Conservation (phyloP, 129 eudicot genomes). For the Lactuca saligna region DNA sequence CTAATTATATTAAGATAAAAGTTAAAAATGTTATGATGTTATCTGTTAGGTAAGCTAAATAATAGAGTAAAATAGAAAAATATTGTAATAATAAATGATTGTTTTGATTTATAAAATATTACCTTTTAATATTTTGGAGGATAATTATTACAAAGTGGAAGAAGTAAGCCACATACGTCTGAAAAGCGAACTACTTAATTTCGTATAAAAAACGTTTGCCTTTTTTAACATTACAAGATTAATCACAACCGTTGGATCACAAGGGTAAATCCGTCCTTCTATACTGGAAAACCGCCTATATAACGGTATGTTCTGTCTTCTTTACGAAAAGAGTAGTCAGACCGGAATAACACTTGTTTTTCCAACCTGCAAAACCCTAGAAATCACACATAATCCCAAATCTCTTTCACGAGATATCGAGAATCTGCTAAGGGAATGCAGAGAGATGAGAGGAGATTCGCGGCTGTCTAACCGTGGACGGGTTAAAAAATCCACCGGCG, state of each 20-base stretch:
- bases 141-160: not conserved
- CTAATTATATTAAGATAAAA: no score
- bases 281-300: conserved; percentile 27
- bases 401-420: not conserved
- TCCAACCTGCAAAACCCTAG: conserved; percentile 3
- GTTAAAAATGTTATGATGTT: not conserved
- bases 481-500: conserved; percentile 54
- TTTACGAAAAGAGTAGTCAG: conserved; percentile 17
- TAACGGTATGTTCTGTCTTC: not conserved
- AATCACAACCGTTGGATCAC: conserved; percentile 16
- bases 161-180: not conserved
- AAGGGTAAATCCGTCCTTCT: conserved; percentile 15
- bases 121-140: not conserved
- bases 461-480: conserved; percentile 37
- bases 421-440: conserved; percentile 66
- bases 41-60: not conserved
- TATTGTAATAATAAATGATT: no score
- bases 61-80: not conserved
- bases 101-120: not conserved
- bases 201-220: not conserved
- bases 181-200: not conserved
- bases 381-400: conserved; percentile 17
- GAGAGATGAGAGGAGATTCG: conserved; percentile 65
- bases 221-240: not conserved
- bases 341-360: not conserved